Base-by-base conservation (phyloP, 345 rosid genomes). In the Syzygium grande region DNA sequence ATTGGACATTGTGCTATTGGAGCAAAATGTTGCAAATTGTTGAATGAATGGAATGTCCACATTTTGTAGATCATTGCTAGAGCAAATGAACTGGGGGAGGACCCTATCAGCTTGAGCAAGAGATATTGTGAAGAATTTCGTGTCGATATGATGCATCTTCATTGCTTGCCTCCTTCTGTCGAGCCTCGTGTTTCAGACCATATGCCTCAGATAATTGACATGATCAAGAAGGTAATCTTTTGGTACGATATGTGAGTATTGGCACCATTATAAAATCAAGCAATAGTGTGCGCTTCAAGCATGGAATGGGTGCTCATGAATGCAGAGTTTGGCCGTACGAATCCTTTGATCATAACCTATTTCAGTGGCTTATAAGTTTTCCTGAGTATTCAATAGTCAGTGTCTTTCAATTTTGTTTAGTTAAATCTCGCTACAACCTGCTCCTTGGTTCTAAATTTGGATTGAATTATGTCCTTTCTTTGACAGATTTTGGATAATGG, bases 131-230 rank as follows among this genome's bases (percentile, higher is more conserved):
- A 95, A 58, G 99, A 98, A 88, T 98, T 98, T 89, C 92, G 90
- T 86, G 90, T 85, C 63, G 99, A 98, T 90, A 95, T 98, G 98
- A 90, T 87, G 61, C 90, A 89, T 89, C 99, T 98, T 88, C 94
- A 92, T 73, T 98, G 99, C 92, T 86, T 98, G 86, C 91, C 94
- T 46, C 99, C 99, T 87, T 95, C 97, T 84, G 92, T 92, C 51
- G 95, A 98, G 86, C 99, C 99, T 9, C 92, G 97, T 5, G 99
- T 96, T 56, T 98, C 99, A 2, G 96, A 96, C 92, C 99, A 98
- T 90, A 94, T 96, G 92, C 94, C 96, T 86, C 98, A 98, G 77
- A 98, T 98, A 86, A 90, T 96, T 34, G 93, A 96, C 90, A 91
- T 98, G 94, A 98, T 98, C 91, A 93, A 95, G 86, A 96, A 94